phyloP scores from a whole-genome alignment of 148 eudicot genomes.

The Polygonum aviculare region DNA sequence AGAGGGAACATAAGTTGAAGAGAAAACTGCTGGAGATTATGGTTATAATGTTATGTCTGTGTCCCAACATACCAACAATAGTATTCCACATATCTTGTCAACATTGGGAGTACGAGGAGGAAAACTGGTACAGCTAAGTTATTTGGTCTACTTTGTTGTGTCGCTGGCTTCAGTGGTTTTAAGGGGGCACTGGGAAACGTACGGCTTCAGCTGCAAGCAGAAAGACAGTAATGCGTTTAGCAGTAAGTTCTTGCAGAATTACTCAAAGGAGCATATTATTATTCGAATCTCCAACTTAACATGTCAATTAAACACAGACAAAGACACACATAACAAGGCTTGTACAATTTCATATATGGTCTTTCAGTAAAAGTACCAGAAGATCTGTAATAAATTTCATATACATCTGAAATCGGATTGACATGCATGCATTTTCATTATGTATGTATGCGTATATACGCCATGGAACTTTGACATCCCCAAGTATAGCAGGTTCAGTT shows the following conservation, averaged over 20 bases:
- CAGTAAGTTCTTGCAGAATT: background rate
- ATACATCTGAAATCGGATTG: background rate
- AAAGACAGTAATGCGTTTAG: background rate
- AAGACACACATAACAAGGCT: background rate
- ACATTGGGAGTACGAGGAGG: background rate
- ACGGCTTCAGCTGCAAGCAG: slow-evolving; percentile 42
- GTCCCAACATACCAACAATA: background rate
- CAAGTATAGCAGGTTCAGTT: background rate
- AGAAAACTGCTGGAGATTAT: background rate
- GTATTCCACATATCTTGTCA: background rate
- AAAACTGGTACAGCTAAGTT: background rate
- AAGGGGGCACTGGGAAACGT: slow-evolving; percentile 39
- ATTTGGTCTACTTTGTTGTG: slow-evolving; percentile 14
- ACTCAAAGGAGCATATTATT: background rate
- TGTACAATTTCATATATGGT: background rate
- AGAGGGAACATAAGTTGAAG: background rate
- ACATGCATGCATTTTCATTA: background rate
- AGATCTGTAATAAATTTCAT: background rate
- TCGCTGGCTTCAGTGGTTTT: slow-evolving; percentile 26
- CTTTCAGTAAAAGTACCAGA: background rate
- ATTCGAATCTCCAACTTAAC: background rate
- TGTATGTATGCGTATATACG: background rate
- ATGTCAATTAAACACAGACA: background rate
- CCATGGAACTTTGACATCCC: background rate
- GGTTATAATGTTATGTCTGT: background rate